Evolutionary conservation across 116 monocot species (phyloP).

Genomic region (Trichopus zeylanicus): DNA sequence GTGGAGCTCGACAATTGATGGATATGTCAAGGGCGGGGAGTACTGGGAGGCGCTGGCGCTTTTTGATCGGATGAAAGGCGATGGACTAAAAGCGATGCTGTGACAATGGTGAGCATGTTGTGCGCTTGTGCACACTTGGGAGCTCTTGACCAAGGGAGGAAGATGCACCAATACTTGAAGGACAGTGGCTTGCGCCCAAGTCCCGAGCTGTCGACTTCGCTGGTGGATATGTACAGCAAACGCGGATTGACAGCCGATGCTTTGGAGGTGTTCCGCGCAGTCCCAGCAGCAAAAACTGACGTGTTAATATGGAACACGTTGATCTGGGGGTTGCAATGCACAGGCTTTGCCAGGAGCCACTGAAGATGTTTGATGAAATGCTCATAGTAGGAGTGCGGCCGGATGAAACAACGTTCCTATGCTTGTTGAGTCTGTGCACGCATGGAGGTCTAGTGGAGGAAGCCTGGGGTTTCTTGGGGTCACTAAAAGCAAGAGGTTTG

Average conservation of each 20-base stretch:
- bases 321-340: constrained; percentile 58
- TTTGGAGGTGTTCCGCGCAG: constrained; percentile 29
- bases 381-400: constrained; percentile 24
- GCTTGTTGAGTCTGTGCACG: constrained; percentile 45
- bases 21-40: constrained; percentile 49
- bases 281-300: constrained; percentile 36
- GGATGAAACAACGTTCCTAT: constrained; percentile 73
- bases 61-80: constrained; percentile 38
- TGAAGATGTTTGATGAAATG: constrained; percentile 51
- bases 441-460: constrained; percentile 63
- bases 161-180: constrained; percentile 30
- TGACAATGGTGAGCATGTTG: constrained; percentile 65
- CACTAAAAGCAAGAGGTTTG: constrained; percentile 18
- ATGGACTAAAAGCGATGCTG: constrained; percentile 33
- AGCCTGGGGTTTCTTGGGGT: constrained; percentile 44
- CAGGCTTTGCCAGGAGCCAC: constrained; percentile 31
- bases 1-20: constrained; percentile 81
- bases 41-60: constrained; percentile 26
- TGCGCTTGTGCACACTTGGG: constrained; percentile 57
- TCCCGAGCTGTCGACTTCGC: constrained; percentile 38
- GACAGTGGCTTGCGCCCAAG: constrained; percentile 26
- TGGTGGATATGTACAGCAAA: constrained; percentile 75
- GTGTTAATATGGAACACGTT: constrained; percentile 70
- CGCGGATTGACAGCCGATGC: constrained; percentile 59
- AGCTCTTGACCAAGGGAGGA: constrained; percentile 44